phyloP scores from a whole-genome alignment of 2,329 filamentous ascomycete genomes.

The Aspergillus oerlinghausenensis region DNA sequence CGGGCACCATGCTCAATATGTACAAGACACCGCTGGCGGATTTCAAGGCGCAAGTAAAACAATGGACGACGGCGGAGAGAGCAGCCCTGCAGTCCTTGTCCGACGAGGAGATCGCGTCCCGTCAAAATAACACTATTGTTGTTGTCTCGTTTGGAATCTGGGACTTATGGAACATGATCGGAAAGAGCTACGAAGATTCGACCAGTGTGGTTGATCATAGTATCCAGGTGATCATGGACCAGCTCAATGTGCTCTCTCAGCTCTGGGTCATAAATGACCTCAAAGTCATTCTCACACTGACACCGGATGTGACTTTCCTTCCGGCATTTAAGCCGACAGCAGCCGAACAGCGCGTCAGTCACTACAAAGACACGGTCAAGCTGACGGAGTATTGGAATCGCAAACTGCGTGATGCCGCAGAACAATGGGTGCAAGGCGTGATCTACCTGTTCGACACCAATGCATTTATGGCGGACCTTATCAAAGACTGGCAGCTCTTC shows the following conservation, averaged over 20 bases:
- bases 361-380: constrained; percentile 32
- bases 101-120: constrained; percentile 18
- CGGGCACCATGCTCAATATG: constrained; percentile 19
- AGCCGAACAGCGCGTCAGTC: constrained; percentile 16
- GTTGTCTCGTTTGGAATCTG: constrained; percentile 36
- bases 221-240: constrained; percentile 30
- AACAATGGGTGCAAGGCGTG: constrained; percentile 29
- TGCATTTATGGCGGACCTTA: constrained; percentile 34
- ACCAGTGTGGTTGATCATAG: constrained; percentile 25
- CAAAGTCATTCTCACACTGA: constrained; percentile 35
- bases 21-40: constrained; percentile 29
- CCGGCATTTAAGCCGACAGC: constrained; percentile 28
- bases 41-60: constrained; percentile 32
- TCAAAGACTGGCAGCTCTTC: constrained; percentile 36
- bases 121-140: constrained; percentile 31
- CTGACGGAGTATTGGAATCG: constrained; percentile 34
- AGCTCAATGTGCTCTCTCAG: constrained; percentile 27
- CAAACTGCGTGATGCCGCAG: constrained; percentile 24
- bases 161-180: constrained; percentile 36
- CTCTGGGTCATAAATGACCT: constrained; percentile 25
- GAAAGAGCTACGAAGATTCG: constrained; percentile 22
- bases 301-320: constrained; percentile 38
- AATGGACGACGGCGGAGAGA: constrained; percentile 33
- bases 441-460: constrained; percentile 40
- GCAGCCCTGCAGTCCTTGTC: constrained; percentile 17